Percentiles rank a stretch among this genome's conserved stretches.
phyloP scores from a whole-genome alignment of 1,139 yeast genomes.

The Taphrina communis region DNA sequence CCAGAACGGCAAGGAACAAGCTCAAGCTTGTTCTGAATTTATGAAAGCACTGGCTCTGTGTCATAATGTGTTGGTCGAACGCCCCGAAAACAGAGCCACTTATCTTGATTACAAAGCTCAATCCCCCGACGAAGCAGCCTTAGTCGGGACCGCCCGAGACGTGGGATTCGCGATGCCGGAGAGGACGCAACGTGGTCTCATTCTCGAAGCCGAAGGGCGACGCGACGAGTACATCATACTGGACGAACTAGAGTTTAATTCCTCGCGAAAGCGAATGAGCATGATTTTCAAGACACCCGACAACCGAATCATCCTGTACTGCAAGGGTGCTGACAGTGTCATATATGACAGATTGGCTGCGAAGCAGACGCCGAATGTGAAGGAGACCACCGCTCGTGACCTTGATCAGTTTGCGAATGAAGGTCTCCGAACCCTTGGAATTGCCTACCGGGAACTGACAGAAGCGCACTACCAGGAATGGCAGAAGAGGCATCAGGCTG shows the following conservation, averaged over 20 bases:
- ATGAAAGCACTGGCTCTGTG: constrained; percentile 89
- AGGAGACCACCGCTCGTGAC: constrained; percentile 77
- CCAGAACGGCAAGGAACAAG: constrained; percentile 62
- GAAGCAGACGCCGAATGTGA: constrained; percentile 63
- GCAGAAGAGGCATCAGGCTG: constrained; percentile 72
- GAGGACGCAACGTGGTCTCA: constrained; percentile 73
- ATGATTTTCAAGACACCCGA: constrained; percentile 73
- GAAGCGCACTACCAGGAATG: constrained; percentile 68
- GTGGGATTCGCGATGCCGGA: constrained; percentile 81
- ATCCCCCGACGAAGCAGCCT: constrained; percentile 98
- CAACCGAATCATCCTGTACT: constrained; percentile 64
- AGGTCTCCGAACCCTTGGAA: constrained; percentile 91
- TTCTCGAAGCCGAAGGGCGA: constrained; percentile 76
- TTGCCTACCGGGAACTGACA: constrained; percentile 78
- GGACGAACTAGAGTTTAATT: constrained; percentile 81
- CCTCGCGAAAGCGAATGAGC: constrained; percentile 96
- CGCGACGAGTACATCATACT: constrained; percentile 73
- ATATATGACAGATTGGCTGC: constrained; percentile 74
- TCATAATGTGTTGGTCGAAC: constrained; percentile 86
- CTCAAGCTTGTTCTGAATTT: constrained; percentile 70
- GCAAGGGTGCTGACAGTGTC: constrained; percentile 95
- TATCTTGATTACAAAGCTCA: constrained; percentile 80
- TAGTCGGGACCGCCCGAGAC: constrained; percentile 91
- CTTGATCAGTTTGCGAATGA: constrained; percentile 94
- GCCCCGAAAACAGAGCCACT: constrained; percentile 57